Conservation (phyloP, 202 grass and related monocot species). For the Setaria viridis region DNA sequence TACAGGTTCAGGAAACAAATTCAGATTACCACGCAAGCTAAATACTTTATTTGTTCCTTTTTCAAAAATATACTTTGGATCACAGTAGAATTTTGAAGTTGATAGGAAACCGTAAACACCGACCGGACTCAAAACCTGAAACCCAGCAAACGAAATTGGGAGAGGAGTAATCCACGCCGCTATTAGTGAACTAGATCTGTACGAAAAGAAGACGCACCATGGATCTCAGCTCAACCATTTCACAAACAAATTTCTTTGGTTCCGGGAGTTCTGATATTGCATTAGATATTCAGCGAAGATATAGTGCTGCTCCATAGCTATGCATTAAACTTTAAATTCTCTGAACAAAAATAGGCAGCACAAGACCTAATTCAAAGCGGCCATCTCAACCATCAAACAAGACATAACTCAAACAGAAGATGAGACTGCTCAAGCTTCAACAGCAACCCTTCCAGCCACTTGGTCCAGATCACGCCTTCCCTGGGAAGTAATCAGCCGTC, state of each 20-base stretch:
- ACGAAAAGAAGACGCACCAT: neutral
- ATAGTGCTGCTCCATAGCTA: slow-evolving; percentile 20
- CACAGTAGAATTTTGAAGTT: too few species aligned
- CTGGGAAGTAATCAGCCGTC: slow-evolving; percentile 72
- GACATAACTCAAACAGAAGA: neutral
- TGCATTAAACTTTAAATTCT: slow-evolving; percentile 38
- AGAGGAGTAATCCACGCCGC: too few species aligned
- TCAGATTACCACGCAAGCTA: too few species aligned
- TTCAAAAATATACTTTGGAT: too few species aligned
- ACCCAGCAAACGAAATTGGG: neutral
- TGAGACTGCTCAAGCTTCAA: slow-evolving; percentile 43
- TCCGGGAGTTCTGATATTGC: neutral
- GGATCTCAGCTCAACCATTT: neutral
- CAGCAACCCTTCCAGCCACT: slow-evolving; percentile 65
- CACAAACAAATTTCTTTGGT: neutral
- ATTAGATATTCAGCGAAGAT: slow-evolving; percentile 21
- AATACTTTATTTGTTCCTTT: too few species aligned
- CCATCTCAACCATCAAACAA: slow-evolving; percentile 39
- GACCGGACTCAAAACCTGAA: neutral
- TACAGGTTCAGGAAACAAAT: neutral
- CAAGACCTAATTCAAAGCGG: slow-evolving; percentile 35
- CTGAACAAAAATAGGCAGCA: neutral
- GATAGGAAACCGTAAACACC: too few species aligned
- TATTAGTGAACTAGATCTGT: neutral
- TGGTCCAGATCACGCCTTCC: slow-evolving; percentile 87